Evolutionary conservation across 176 grass and related monocot species (phyloP).

Genomic region (Tillandsia leiboldiana): DNA sequence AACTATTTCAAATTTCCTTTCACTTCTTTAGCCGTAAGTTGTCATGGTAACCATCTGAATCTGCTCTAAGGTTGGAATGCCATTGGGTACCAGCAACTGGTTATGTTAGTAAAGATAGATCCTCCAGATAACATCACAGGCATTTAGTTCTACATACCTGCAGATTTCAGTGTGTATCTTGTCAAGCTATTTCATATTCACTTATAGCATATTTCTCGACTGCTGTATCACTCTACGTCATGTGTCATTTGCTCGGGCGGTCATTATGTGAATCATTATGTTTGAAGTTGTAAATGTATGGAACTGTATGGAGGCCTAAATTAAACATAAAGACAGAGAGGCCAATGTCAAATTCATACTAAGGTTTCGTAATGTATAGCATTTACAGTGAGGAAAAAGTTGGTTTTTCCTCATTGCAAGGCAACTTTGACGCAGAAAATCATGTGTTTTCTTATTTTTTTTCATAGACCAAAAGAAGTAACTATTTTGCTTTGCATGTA

Average conservation of each 20-base stretch:
- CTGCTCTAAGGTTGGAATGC: neutral
- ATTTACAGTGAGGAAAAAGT: too few species aligned
- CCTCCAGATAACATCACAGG: neutral
- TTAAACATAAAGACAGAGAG: too few species aligned
- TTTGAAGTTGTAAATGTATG: too few species aligned
- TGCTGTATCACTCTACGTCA: neutral
- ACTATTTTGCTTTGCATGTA: constrained; percentile 14
- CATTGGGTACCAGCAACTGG: neutral
- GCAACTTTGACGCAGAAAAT: too few species aligned
- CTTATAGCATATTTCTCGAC: neutral
- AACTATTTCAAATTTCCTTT: neutral
- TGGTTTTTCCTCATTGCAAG: too few species aligned
- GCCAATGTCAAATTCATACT: neutral
- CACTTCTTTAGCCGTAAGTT: neutral
- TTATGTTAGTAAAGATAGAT: neutral
- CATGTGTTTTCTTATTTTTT: neutral
- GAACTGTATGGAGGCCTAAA: too few species aligned
- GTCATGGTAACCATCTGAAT: neutral
- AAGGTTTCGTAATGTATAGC: neutral
- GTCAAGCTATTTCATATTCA: neutral
- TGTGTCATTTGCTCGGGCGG: neutral
- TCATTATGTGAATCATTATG: too few species aligned
- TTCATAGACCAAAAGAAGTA: neutral
- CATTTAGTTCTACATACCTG: neutral
- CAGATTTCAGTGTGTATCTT: neutral